Evolutionary conservation across 2,329 filamentous ascomycete species (phyloP).

Genomic region (Talaromyces sp.): DNA sequence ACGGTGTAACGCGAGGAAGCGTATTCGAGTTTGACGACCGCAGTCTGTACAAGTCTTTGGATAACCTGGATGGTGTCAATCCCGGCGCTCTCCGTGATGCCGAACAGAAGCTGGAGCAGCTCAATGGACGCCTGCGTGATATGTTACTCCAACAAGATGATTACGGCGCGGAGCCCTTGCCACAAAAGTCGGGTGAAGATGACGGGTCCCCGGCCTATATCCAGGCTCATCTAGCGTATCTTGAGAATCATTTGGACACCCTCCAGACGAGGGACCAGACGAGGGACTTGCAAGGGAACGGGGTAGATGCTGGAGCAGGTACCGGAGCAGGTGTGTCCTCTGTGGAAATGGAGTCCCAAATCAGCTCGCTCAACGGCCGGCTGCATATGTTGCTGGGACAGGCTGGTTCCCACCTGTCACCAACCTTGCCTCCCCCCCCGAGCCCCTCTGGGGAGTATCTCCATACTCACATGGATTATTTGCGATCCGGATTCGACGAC

Average conservation of each 20-base stretch:
- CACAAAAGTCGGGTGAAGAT: constrained; percentile 26
- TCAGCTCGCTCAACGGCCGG: constrained; percentile 61
- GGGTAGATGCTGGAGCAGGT: no score
- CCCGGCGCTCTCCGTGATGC: constrained; percentile 56
- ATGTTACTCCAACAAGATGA: constrained; percentile 53
- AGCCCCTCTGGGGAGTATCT: constrained; percentile 53
- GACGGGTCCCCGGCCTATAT: constrained; percentile 28
- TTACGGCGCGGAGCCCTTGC: constrained; percentile 33
- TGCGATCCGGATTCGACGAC: constrained; percentile 73
- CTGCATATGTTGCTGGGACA: constrained; percentile 56
- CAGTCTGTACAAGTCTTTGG: constrained; percentile 66
- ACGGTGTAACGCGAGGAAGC: constrained; percentile 50
- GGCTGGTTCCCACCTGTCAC: constrained; percentile 38
- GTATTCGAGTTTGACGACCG: constrained; percentile 71
- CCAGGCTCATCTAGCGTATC: constrained; percentile 63
- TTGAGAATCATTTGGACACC: constrained; percentile 61
- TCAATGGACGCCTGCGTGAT: constrained; percentile 64
- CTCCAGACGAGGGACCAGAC: constrained; percentile 54
- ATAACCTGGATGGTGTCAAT: constrained; percentile 51
- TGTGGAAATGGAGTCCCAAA: constrained; percentile 49
- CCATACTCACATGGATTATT: constrained; percentile 67
- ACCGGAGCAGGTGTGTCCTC: constrained; percentile 11
- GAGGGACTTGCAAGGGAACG: constrained; percentile 31
- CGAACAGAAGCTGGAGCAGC: constrained; percentile 61
- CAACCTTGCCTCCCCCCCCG: constrained; percentile 56